Base-by-base conservation (phyloP, 805 yeast species). In the Metschnikowia noctiluminum region DNA sequence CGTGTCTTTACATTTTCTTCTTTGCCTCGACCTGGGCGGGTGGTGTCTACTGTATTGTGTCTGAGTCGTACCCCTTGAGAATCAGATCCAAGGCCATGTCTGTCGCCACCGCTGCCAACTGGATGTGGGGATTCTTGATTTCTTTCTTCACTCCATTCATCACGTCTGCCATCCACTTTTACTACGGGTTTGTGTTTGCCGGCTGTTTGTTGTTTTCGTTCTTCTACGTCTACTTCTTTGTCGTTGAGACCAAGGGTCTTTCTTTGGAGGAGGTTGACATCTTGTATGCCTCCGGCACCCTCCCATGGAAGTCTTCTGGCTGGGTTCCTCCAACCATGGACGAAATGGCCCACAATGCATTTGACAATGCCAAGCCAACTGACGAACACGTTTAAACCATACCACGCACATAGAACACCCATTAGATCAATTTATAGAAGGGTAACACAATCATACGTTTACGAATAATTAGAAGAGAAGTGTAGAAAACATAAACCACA, bases 241-340 rank as follows among this genome's bases (percentile, higher is more conserved):
- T 89, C 51, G 82, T 82, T 58, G 92, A 87, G 70, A 89, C 96
- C 47, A 82, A 81, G 71, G 95, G 95, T 50, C 77, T 87, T 61
- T 77, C 87, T 41, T 77, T 89, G 64, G 96, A 88, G 70, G 90
- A 88, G 69, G 88, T 88, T 53, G 90, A 87, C 64, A 82, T 78
- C 60, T 71, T 84, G 75, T 85, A 82, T 58, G 74, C 75, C 28
- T 66, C 68, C 46, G 64, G 61, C 47, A 49, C 69, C 35, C 50
- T 54, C 27, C 70, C 77, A 35, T 70, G 74, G 74, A 65, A 70
- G 55, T 64, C 85, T 10, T 43, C 73, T 28, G 58, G 58, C 48
- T 84, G 80, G 81, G 73, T 72, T 45, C 85, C 86, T 57, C 73
- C 80, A 28, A 48, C 66, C 34, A 48, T 54, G 13, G 71, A 68